Conservation (phyloP, 805 yeast species). For the Suhomyces sp. region DNA sequence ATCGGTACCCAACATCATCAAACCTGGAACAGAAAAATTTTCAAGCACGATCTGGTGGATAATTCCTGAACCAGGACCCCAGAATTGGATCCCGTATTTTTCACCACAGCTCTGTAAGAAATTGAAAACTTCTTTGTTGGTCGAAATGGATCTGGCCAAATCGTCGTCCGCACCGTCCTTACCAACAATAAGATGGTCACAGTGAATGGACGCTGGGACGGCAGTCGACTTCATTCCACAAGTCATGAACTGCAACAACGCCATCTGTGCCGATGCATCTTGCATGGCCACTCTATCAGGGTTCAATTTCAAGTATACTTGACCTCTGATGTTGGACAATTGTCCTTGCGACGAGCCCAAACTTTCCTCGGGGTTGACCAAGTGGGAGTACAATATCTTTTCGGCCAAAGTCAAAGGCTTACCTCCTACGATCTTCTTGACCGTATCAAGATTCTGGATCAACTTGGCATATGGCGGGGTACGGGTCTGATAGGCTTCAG, state of each 20-base stretch:
- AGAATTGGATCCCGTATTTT: constrained; percentile 94
- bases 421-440: constrained; percentile 62
- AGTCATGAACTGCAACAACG: constrained; percentile 96
- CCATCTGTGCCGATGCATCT: constrained; percentile 99
- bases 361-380: constrained; percentile 84
- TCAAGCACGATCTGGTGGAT: constrained; percentile 97
- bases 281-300: constrained; percentile 99
- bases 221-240: constrained; percentile 85
- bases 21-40: constrained; percentile 95
- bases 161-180: constrained; percentile 88
- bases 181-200: constrained; percentile 97
- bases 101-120: constrained; percentile 90
- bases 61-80: constrained; percentile 99
- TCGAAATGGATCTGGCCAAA: constrained; percentile 72
- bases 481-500: constrained; percentile 62
- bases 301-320: constrained; percentile 83
- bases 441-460: constrained; percentile 57
- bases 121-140: constrained; percentile 94
- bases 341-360: constrained; percentile 50
- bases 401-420: constrained; percentile 90
- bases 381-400: constrained; percentile 89
- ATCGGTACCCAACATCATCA: constrained; percentile 96
- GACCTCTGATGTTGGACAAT: constrained; percentile 68
- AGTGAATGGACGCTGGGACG: constrained; percentile 94
- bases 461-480: constrained; percentile 88